A percentile compares a stretch with the other conserved stretches of the same genome.
These are phyloP conservation scores for Pleurostoma richardsiae DNA, from an alignment of 2,329 filamentous ascomycete species.

Conservation along the genomic window DNA sequence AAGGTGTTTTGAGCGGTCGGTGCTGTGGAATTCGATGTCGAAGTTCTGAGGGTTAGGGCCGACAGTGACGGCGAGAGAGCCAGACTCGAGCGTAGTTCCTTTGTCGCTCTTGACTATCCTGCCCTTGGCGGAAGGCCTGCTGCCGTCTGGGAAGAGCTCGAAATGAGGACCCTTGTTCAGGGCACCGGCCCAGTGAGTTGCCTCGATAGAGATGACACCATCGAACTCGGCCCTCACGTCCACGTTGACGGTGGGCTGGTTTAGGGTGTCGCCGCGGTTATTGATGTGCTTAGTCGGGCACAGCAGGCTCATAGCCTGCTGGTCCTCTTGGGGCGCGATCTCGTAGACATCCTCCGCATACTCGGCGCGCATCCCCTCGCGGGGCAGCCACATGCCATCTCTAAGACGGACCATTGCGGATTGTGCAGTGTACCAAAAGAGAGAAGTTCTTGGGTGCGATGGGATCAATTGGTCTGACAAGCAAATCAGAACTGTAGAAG, in stretches of 20 bases:
- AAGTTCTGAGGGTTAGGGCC: slow-evolving; percentile 28
- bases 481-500: neutral
- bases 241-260: slow-evolving; percentile 44
- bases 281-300: slow-evolving; percentile 51
- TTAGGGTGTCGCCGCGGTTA: slow-evolving; percentile 49
- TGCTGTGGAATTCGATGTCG: slow-evolving; percentile 30
- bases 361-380: neutral
- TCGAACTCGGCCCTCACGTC: slow-evolving; percentile 17
- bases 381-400: slow-evolving; percentile 19
- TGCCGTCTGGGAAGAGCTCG: slow-evolving; percentile 29
- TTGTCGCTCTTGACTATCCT: slow-evolving; percentile 22
- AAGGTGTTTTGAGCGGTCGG: slow-evolving; percentile 27
- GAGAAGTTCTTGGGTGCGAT: too few relatives aligned
- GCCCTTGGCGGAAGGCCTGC: slow-evolving; percentile 19
- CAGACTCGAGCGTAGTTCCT: slow-evolving; percentile 28
- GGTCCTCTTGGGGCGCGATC: slow-evolving; percentile 35
- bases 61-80: slow-evolving; percentile 27
- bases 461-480: neutral
- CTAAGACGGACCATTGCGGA: slow-evolving; percentile 25
- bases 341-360: slow-evolving; percentile 25
- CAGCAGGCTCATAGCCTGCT: slow-evolving; percentile 44
- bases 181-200: slow-evolving; percentile 32
- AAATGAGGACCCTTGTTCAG: slow-evolving; percentile 30
- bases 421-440: slow-evolving; percentile 3
- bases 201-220: slow-evolving; percentile 32